A percentile compares a stretch with the other conserved stretches of the same genome.
phyloP scores from a whole-genome alignment of 2,329 filamentous ascomycete species.

The Cladorrhinum sp. region DNA sequence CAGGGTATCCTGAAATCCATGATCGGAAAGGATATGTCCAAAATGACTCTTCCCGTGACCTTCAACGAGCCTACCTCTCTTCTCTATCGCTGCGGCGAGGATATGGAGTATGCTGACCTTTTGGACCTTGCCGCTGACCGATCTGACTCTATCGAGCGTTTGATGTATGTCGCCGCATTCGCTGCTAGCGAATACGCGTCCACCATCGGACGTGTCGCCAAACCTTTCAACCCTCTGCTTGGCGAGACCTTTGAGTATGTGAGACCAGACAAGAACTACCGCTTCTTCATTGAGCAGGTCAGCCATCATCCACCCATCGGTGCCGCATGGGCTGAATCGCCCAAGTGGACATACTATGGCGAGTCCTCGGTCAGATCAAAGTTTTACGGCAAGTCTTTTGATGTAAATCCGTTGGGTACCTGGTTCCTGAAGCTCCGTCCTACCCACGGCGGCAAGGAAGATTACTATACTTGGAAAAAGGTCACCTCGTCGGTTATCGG shows the following conservation, averaged over 20 bases:
- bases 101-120: slow-evolving; percentile 96
- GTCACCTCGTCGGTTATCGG: slow-evolving; percentile 96
- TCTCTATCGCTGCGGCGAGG: slow-evolving; percentile 90
- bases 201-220: slow-evolving; percentile 93
- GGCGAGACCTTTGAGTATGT: slow-evolving; percentile 98
- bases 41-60: slow-evolving; percentile 96
- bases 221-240: slow-evolving; percentile 94
- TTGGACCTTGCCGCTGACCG: slow-evolving; percentile 85
- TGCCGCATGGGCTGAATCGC: slow-evolving; percentile 86
- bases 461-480: slow-evolving; percentile 98
- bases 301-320: slow-evolving; percentile 95
- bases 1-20: slow-evolving; percentile 97
- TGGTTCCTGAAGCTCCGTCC: slow-evolving; percentile 92
- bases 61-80: slow-evolving; percentile 98
- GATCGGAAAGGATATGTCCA: slow-evolving; percentile 99
- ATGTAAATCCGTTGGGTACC: slow-evolving; percentile 92
- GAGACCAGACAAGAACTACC: slow-evolving; percentile 92
- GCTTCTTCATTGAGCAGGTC: slow-evolving; percentile 98
- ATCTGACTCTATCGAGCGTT: slow-evolving; percentile 80
- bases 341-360: slow-evolving; percentile 96
- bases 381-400: slow-evolving; percentile 96
- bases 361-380: slow-evolving; percentile 94
- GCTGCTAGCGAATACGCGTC: slow-evolving; percentile 96
- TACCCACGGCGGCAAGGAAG: slow-evolving; percentile 68
- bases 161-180: slow-evolving; percentile 94